Conservation (phyloP, 768 basidiomycete species). For the Trametes coccinea region DNA sequence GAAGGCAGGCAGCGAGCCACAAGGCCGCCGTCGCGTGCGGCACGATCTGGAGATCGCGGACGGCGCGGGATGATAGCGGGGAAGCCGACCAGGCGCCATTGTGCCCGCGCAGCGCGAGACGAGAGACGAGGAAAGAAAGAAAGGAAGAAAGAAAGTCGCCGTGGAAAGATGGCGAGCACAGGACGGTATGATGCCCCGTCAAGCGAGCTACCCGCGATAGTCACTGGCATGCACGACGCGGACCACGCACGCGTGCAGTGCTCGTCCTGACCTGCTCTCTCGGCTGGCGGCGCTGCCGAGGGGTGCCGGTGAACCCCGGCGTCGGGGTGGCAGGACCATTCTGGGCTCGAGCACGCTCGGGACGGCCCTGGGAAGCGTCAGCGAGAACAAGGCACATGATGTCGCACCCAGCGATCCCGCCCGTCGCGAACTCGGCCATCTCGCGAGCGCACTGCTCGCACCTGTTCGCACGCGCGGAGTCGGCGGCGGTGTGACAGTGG, state of each 20-base stretch:
- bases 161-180: too few relatives aligned
- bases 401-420: neutral
- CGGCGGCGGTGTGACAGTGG: neutral
- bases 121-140: neutral
- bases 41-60: neutral
- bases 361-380: neutral
- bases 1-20: neutral
- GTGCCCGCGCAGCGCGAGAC: slow-evolving; percentile 1
- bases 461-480: neutral
- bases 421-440: neutral
- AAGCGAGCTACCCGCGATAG: slow-evolving; percentile 16
- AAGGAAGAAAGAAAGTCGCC: neutral
- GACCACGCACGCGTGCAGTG: neutral
- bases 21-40: neutral
- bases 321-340: neutral
- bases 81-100: neutral
- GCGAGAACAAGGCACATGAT: slow-evolving; percentile 2
- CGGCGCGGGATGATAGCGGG: neutral
- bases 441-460: neutral
- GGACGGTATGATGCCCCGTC: neutral
- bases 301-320: neutral
- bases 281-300: neutral
- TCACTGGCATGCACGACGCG: neutral
- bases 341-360: neutral
- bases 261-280: neutral